phyloP scores from a whole-genome alignment of 208 protist species.

The Wallacemonas sp. region DNA sequence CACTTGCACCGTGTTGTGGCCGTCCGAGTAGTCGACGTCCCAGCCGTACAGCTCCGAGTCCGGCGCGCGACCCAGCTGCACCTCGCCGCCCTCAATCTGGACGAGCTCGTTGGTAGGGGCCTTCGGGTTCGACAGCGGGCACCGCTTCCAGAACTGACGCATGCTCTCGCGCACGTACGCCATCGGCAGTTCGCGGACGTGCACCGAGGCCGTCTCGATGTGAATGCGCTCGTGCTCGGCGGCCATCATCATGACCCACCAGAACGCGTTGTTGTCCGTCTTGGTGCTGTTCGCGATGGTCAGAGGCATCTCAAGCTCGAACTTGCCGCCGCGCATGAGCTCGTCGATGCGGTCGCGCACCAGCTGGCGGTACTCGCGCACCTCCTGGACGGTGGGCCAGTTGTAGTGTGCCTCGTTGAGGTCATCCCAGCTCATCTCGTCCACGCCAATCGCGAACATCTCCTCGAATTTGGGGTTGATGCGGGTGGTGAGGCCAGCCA shows the following conservation, averaged over 20 bases:
- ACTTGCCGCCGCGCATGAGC: slow-evolving; percentile 75
- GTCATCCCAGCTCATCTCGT: slow-evolving; percentile 98
- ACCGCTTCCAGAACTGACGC: slow-evolving; percentile 76
- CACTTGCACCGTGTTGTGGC: slow-evolving; percentile 71
- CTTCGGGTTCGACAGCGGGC: slow-evolving; percentile 39
- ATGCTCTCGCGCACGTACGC: slow-evolving; percentile 60
- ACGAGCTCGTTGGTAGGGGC: slow-evolving; percentile 84
- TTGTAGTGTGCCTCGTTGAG: slow-evolving; percentile 86
- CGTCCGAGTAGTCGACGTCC: slow-evolving; percentile 96
- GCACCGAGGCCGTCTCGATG: slow-evolving; percentile 95
- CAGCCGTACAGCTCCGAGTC: slow-evolving; percentile 92
- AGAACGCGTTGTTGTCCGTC: slow-evolving; percentile 81
- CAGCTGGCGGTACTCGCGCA: slow-evolving; percentile 86
- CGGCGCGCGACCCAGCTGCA: slow-evolving; percentile 70
- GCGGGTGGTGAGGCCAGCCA: slow-evolving; percentile 77
- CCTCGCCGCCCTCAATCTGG: slow-evolving; percentile 62
- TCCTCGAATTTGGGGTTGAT: slow-evolving; percentile 90
- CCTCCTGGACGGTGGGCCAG: slow-evolving; percentile 87
- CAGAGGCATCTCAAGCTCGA: slow-evolving; percentile 71
- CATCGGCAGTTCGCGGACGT: slow-evolving; percentile 95
- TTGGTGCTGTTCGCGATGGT: slow-evolving; percentile 78
- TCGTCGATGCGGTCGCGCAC: slow-evolving; percentile 79
- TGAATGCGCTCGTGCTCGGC: slow-evolving; percentile 97
- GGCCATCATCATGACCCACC: slow-evolving; percentile 95
- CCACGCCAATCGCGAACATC: slow-evolving; percentile 95